Conservation (phyloP, 2,329 filamentous ascomycete genomes). For the Colletotrichum truncatum region DNA sequence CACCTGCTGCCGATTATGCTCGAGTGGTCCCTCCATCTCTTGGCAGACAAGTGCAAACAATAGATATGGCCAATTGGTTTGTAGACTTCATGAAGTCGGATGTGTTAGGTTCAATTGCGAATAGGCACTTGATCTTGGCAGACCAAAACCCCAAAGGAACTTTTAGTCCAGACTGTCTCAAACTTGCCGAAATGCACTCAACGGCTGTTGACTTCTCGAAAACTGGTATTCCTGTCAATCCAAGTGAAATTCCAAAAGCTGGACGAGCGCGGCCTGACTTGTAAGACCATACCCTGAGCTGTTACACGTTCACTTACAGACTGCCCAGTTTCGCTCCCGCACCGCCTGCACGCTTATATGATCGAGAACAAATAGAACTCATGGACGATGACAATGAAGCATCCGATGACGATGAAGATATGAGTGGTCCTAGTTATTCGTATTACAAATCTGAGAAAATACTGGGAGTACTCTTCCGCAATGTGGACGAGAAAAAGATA, state of each 20-base stretch:
- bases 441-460: constrained; percentile 77
- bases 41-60: constrained; percentile 62
- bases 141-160: constrained; percentile 66
- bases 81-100: constrained; percentile 79
- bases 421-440: constrained; percentile 51
- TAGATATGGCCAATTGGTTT: constrained; percentile 84
- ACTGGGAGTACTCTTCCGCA: constrained; percentile 75
- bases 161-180: constrained; percentile 56
- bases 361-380: constrained; percentile 53
- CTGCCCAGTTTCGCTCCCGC: constrained; percentile 55
- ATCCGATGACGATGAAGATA: constrained; percentile 57
- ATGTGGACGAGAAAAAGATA: constrained; percentile 76
- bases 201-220: constrained; percentile 81
- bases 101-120: constrained; percentile 72
- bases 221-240: constrained; percentile 69
- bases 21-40: constrained; percentile 65
- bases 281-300: constrained; percentile 47
- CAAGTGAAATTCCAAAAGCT: constrained; percentile 50
- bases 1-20: constrained; percentile 76
- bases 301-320: neutral
- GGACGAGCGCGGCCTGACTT: constrained; percentile 61
- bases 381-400: constrained; percentile 46
- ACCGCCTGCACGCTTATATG: constrained; percentile 53
- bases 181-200: constrained; percentile 72
- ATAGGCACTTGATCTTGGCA: constrained; percentile 69